Evolutionary conservation across 1,284 basidiomycete genomes (phyloP), one percentile per base, ranked within the genome.

Genomic region (Lignosus rhinocerotis): DNA sequence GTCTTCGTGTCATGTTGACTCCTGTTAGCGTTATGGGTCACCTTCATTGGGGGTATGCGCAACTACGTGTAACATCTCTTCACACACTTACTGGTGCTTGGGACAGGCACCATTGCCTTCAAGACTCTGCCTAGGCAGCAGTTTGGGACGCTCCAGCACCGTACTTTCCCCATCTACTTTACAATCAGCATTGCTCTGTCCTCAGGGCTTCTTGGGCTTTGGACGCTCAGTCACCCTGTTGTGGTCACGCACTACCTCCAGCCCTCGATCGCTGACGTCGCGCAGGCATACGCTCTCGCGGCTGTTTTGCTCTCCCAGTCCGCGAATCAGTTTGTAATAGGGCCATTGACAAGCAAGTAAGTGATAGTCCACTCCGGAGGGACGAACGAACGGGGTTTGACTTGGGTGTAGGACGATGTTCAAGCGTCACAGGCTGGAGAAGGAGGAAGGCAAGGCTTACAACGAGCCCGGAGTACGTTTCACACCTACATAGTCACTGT

Each of bases 161-260:
- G 81, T 64, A 82, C 81, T 0, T 90, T 92, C 73, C 90, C 92
- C 1, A 71, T 88, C 56, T 94, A 92, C 75, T 93, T 94, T 67
- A 71, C 80, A 30, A 71, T 84, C 46, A 87, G 85, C 30, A 81
- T 88, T 41, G 65, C 73, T 17, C 73, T 88, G 34, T 81, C 86
- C 17, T 76, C 81, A 0, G 73, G 75, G 12, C 78, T 94, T 30
- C 73, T 92, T 43, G 77, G 75, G 9, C 75, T 83, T 36, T 92
- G 91, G 84, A 78, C 83, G 8, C 78, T 76, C 63, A 80, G 80
- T 58, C 89, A 92, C 72, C 87, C 86, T 2, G 74, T 78, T 44
- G 83, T 91, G 31, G 67, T 84, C 61, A 73, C 73, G n/a, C 76
- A 81, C 62, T 70, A 79, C 62, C 68, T 66, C 61, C 76, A 74